Base-by-base conservation (phyloP, 2,329 filamentous ascomycete species). In the Neofusicoccum umdonicola region DNA sequence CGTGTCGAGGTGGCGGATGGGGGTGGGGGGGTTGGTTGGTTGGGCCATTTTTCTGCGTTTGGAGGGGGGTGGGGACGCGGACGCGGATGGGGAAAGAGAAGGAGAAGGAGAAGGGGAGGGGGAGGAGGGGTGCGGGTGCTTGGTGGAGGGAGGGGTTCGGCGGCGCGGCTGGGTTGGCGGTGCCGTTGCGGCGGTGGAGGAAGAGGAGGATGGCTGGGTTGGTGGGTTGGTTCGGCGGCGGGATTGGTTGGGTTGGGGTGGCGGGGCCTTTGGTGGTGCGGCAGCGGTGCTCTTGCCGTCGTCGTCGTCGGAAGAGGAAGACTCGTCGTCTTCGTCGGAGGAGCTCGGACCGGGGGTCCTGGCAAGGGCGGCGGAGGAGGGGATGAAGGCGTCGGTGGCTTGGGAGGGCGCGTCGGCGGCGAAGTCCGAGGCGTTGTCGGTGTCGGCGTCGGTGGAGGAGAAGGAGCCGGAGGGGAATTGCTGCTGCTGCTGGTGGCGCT, bases 1-100 rank as follows among this genome's bases (percentile, higher is more conserved):
- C 27, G 78, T 84, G n/a, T 75, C 65, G 3, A 78, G 58, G 64
- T 78, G 70, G 35, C 75, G 71, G 37, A 76, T 66, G 17, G 71
- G 71, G 22, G 66, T 71, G 22, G 70, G 67, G 35, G 17, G 17
- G 17, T 7, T 8, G 19, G 19, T 2, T 19, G 35, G 11, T 3
- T 19, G 4, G 3, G 52, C 39, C 54, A 57, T 57, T 27, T 44
- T 57, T 15, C 54, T 31, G 54, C 54, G 54, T 22, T 57, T 57
- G 8, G 37, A 3, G 39, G 39, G 62, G 17, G 5, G 41, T 9
- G 4, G 48, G 5, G 31, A 12, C 9, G 17, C 8, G 7, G 44
- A 9, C 1, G 44, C 9, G 17, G 45, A 31, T 4, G 13, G 15
- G 15, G 42, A 17, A 6, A n/a, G 8, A 17, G 42, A 45, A 2